Evolutionary conservation across 2,329 filamentous ascomycete genomes (phyloP), one percentile per base, ranked within the genome.

Genomic region (Beauveria brongniartii): DNA sequence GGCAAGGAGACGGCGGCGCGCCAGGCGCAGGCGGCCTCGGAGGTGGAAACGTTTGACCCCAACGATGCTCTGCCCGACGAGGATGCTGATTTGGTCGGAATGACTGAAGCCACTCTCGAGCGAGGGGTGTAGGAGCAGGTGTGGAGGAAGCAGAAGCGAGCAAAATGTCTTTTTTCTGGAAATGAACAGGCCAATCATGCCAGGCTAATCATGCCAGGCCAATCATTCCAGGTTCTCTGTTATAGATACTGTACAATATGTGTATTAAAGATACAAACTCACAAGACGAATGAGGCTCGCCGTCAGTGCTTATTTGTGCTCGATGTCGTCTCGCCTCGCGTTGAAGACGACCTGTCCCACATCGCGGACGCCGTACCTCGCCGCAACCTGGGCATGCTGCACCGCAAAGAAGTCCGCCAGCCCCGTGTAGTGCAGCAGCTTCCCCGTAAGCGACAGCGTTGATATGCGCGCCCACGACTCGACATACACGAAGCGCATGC

Each of bases 401-500:
- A 96, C 91, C 57, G 95, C 72, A 68, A 95, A 90, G 54, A 87
- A 77, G 73, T 96, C 90, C 53, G 89, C 89, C 46, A 95, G 74
- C 51, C 78, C 75, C 2, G 77, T 77, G 65, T 78, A 76, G 62
- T 88, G 74, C 61, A 99, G 77, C 43, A 97, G 75, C 70, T 84
- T 87, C 0, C 93, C 94, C 43, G 91, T 96, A 62, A 97, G 73
- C 75, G 93, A 97, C 65, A 97, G 74, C 14, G 84, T 87, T 65
- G 82, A 87, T 18, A 96, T 90, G 18, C 94, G 82, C 3, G 94
- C 93, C 88, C 92, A 97, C 22, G 90, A 94, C 78, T 99, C 94
- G 30, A 97, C 83, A 71, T 94, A 99, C 16, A 97, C 78, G 10
- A 89, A 87, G 64, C 85, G 84, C 76, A 93, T 87, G 64, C 81